phyloP scores from a whole-genome alignment of 179 eudicot genomes.

The Corrigiola litoralis region DNA sequence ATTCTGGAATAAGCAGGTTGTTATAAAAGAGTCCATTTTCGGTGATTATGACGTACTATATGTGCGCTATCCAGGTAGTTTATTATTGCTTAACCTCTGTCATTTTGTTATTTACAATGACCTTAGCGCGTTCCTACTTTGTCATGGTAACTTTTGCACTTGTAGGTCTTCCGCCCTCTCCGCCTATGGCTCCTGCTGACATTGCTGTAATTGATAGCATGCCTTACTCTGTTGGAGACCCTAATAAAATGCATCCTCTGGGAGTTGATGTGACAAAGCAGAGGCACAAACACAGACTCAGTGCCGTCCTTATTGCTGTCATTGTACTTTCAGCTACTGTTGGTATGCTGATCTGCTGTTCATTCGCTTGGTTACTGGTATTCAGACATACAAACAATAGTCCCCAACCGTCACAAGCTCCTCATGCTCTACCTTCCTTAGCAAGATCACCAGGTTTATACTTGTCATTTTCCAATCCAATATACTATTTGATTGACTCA shows the following conservation, averaged over 20 bases:
- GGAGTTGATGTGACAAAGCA: constrained; percentile 69
- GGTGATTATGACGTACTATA: constrained; percentile 81
- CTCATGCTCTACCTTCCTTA: constrained; percentile 45
- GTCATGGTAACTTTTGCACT: not conserved
- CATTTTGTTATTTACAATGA: not conserved
- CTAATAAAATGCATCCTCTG: constrained; percentile 62
- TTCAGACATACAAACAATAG: constrained; percentile 36
- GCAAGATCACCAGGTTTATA: constrained; percentile 68
- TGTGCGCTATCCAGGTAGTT: constrained; percentile 83
- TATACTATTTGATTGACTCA: not conserved
- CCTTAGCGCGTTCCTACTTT: not conserved
- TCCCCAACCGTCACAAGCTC: constrained; percentile 29
- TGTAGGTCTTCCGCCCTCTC: constrained; percentile 87
- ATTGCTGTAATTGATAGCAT: constrained; percentile 41
- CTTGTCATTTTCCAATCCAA: constrained; percentile 2
- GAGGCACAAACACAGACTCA: constrained; percentile 40
- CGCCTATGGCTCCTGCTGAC: constrained; percentile 70
- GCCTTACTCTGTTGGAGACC: constrained; percentile 56
- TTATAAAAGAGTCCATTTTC: constrained; percentile 50
- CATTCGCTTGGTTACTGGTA: constrained; percentile 60
- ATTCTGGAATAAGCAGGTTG: constrained; percentile 78
- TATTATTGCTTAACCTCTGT: not conserved
- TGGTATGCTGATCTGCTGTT: constrained; percentile 46
- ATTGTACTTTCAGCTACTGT: constrained; percentile 59
- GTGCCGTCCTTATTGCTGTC: constrained; percentile 53